Evolutionary conservation across 495 filamentous ascomycete species (phyloP).

Genomic region (Annulohypoxylon stygium): DNA sequence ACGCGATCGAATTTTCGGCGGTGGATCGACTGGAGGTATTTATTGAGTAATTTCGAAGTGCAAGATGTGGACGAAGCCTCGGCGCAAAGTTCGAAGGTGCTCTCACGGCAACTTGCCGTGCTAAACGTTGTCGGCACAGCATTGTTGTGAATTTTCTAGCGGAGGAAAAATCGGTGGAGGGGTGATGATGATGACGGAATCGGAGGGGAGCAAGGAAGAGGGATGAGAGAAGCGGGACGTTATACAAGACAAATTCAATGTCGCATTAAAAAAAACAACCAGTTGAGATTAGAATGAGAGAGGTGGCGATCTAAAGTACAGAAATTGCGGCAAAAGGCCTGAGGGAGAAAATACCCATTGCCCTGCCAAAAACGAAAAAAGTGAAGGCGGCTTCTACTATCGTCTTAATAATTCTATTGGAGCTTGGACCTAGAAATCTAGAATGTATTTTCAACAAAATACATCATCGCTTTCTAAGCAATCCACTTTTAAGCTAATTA

Average conservation of each 20-base stretch:
- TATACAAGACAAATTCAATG: conserved; percentile 19
- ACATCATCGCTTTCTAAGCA: conserved; percentile 37
- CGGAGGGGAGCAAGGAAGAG: conserved; percentile 12
- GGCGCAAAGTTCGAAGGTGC: conserved; percentile 41
- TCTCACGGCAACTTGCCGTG: conserved; percentile 63
- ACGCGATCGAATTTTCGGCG: conserved; percentile 34
- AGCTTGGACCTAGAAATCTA: conserved; percentile 18
- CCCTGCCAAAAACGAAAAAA: conserved; percentile 16
- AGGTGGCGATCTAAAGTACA: conserved; percentile 23
- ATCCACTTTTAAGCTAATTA: conserved; percentile 8
- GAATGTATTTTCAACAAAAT: conserved; percentile 31
- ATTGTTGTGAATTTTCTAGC: conserved; percentile 50
- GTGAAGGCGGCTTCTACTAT: conserved; percentile 25
- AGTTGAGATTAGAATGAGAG: conserved; percentile 10
- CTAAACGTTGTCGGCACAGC: conserved; percentile 65
- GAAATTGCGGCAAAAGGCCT: conserved; percentile 21
- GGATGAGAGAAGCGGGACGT: background rate
- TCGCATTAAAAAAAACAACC: conserved; percentile 2
- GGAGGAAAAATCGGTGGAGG: conserved; percentile 33
- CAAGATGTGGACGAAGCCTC: conserved; percentile 31
- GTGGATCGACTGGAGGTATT: conserved; percentile 32
- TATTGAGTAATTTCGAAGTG: conserved; percentile 42
- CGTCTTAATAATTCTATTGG: conserved; percentile 41
- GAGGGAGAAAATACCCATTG: conserved; percentile 28
- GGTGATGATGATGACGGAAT: conserved; percentile 32